A percentile compares a stretch with the other conserved stretches of the same genome.
Conservation (phyloP, 2,329 filamentous ascomycete species). For the Drechslerella stenobrocha region DNA sequence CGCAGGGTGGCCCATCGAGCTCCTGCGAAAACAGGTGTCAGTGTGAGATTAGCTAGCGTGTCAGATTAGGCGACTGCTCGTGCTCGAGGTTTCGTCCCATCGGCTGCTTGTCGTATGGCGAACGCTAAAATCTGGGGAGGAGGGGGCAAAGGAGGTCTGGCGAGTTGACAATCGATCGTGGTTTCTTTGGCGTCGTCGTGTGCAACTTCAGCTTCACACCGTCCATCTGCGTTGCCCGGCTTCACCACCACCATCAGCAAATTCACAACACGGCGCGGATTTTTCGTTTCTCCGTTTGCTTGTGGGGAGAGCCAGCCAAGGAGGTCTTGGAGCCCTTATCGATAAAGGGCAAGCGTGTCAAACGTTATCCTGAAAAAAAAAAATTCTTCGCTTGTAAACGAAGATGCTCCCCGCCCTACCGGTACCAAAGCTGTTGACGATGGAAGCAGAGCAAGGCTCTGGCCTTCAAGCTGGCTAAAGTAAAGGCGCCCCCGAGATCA, state of each 20-base stretch:
- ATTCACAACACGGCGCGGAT: not conserved
- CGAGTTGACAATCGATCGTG: not conserved
- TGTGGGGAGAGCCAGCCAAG: not conserved
- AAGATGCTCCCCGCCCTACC: not conserved
- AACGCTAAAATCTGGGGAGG: slow-evolving; percentile 19
- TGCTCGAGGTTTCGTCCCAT: slow-evolving; percentile 16
- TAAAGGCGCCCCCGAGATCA: slow-evolving; percentile 2
- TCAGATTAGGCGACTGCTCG: slow-evolving; percentile 36
- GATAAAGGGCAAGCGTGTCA: slow-evolving; percentile 45
- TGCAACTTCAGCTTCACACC: slow-evolving; percentile 2
- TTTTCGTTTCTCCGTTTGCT: slow-evolving; percentile 8
- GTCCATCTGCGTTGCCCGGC: not conserved
- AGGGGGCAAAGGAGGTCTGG: slow-evolving; percentile 2
- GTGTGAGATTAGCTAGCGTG: slow-evolving; percentile 35
- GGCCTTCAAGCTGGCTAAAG: slow-evolving; percentile 22
- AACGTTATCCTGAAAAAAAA: slow-evolving; percentile 22
- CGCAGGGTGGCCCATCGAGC: slow-evolving; percentile 14
- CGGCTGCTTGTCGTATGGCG: slow-evolving; percentile 27
- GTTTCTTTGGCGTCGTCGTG: not conserved
- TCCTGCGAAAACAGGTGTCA: slow-evolving; percentile 49
- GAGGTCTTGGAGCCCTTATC: slow-evolving; percentile 35
- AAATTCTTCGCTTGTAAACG: slow-evolving; percentile 17
- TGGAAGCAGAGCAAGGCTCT: slow-evolving; percentile 10
- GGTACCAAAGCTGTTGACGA: not conserved
- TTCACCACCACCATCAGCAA: not conserved